Percentiles rank a stretch among this genome's conserved stretches.
Conservation (phyloP, 345 rosid genomes). For the Melastoma malabathricum region DNA sequence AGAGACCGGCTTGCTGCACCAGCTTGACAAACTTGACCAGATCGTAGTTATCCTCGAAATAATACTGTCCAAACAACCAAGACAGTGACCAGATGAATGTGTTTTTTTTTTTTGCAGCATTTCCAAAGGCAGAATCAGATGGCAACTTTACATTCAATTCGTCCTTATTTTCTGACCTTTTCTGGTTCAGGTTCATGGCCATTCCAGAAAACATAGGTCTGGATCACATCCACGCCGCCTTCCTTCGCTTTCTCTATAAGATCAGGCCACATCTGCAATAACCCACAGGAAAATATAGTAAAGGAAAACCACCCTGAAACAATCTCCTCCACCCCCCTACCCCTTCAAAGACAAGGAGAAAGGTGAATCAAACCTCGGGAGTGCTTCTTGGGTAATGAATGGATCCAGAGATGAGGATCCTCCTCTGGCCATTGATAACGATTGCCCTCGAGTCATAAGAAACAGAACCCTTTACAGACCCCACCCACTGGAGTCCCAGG, state of each 20-base stretch:
- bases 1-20: conserved; percentile 72
- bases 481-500: conserved; percentile 15
- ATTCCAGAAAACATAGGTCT: conserved; percentile 98
- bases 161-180: conserved; percentile 23
- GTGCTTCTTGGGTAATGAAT: conserved; percentile 98
- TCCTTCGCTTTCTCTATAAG: conserved; percentile 85
- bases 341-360: background rate
- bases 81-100: background rate
- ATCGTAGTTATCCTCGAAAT: conserved; percentile 83
- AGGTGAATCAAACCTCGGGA: conserved; percentile 47
- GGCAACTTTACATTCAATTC: background rate
- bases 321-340: too few species aligned
- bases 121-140: background rate
- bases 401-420: conserved; percentile 94
- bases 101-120: background rate
- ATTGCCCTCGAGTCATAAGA: conserved; percentile 77
- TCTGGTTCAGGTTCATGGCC: conserved; percentile 93
- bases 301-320: background rate
- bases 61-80: conserved; percentile 36
- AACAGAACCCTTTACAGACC: conserved; percentile 42
- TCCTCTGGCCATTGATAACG: conserved; percentile 76
- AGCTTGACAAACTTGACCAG: conserved; percentile 81
- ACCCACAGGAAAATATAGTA: background rate
- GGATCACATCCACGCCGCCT: conserved; percentile 95
- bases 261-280: conserved; percentile 97